Percentiles rank a stretch among this genome's conserved stretches.
phyloP scores from a whole-genome alignment of 345 rosid genomes.

The Atalantia buxifolia region DNA sequence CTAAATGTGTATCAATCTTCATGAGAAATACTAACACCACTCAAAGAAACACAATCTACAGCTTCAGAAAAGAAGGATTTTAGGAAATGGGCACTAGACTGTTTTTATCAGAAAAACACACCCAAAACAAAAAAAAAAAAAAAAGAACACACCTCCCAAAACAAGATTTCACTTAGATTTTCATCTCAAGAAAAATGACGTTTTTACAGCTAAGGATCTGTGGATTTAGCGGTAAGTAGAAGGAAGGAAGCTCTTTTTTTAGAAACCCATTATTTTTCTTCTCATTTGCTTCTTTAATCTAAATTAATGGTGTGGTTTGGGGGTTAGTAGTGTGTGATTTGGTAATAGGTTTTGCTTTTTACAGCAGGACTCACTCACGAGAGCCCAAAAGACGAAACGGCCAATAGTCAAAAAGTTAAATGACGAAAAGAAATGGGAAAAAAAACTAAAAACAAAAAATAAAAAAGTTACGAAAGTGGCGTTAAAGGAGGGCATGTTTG shows the following conservation, averaged over 20 bases:
- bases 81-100: neutral
- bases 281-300: neutral
- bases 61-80: neutral
- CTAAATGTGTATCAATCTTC: conserved; percentile 8
- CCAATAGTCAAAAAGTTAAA: neutral
- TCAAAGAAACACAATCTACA: neutral
- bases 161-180: neutral
- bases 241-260: conserved; percentile 14
- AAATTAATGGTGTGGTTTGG: neutral
- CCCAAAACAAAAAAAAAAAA: neutral
- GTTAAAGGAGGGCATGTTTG: neutral
- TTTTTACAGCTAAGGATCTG: conserved; percentile 22
- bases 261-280: neutral
- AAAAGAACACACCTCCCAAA: neutral
- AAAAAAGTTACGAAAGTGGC: neutral
- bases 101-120: neutral
- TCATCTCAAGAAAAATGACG: conserved; percentile 3
- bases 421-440: neutral
- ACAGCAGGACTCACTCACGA: neutral
- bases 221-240: conserved; percentile 13
- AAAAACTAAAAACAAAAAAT: neutral
- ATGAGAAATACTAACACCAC: neutral
- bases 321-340: conserved; percentile 13
- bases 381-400: neutral
- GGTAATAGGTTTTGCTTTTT: conserved; percentile 17